Evolutionary conservation across 306 rosid genomes (phyloP).

Genomic region (Abrus pulchellus): DNA sequence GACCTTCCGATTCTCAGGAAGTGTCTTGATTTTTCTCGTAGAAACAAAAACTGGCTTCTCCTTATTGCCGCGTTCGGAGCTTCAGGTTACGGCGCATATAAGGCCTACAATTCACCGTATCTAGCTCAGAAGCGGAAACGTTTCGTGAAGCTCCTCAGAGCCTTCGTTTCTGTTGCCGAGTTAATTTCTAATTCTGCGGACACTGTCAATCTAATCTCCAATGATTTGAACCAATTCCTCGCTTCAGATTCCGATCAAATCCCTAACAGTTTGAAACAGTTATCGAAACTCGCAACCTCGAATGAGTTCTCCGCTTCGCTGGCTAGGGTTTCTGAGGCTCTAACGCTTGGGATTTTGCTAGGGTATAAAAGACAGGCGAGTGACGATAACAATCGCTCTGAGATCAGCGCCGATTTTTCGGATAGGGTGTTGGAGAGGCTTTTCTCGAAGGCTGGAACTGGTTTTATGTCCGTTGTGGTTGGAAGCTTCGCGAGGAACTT

Average conservation of each 20-base stretch:
- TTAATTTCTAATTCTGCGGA: conserved; percentile 74
- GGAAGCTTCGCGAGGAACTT: conserved; percentile 93
- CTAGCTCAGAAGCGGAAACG: conserved; percentile 64
- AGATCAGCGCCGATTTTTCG: conserved; percentile 39
- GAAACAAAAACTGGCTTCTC: conserved; percentile 65
- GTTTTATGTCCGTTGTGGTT: conserved; percentile 85
- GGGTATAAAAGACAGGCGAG: conserved; percentile 55
- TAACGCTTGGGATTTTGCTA: conserved; percentile 66
- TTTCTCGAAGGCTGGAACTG: conserved; percentile 80
- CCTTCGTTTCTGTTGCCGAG: conserved; percentile 71
- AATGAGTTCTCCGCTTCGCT: conserved; percentile 66
- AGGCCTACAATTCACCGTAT: conserved; percentile 68
- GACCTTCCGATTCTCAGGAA: conserved; percentile 63
- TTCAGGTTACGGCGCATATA: conserved; percentile 80
- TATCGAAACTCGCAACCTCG: conserved; percentile 77
- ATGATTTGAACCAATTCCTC: conserved; percentile 74
- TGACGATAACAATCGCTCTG: conserved; percentile 34
- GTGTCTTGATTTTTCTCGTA: conserved; percentile 57
- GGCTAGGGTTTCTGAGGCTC: conserved; percentile 63
- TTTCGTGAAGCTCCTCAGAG: conserved; percentile 61
- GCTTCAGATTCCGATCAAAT: conserved; percentile 78
- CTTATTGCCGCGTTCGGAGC: conserved; percentile 65
- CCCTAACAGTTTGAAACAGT: conserved; percentile 79
- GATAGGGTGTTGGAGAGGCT: conserved; percentile 66
- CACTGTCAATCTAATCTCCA: conserved; percentile 62